phyloP scores from a whole-genome alignment of 106 monocot genomes.

The Alisma plantagoaquatica region DNA sequence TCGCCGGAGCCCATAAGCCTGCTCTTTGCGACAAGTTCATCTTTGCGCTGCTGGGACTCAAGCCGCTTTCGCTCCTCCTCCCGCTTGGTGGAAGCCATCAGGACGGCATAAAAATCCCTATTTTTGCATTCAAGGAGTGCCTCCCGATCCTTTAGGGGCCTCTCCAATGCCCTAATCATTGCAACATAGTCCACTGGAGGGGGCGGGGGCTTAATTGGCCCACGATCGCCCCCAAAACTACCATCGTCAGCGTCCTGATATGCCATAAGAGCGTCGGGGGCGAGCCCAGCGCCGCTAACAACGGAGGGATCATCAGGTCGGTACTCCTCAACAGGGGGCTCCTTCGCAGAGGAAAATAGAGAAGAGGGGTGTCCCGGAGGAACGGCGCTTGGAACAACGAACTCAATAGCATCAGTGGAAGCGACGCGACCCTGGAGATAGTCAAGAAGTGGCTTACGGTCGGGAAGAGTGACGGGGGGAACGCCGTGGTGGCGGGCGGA shows the following conservation, averaged over 20 bases:
- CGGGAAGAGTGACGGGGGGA: slow-evolving; percentile 82
- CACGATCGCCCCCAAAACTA: no score
- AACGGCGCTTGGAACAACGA: slow-evolving; percentile 1
- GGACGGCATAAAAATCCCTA: slow-evolving; percentile 64
- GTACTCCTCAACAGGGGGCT: slow-evolving; percentile 32
- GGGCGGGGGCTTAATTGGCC: no score
- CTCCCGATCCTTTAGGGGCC: slow-evolving; percentile 87
- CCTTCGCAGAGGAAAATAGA: not conserved
- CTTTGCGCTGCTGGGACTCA: slow-evolving; percentile 78
- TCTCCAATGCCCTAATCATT: slow-evolving; percentile 56
- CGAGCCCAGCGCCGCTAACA: not conserved
- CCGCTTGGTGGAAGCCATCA: slow-evolving; percentile 38
- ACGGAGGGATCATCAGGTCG: slow-evolving; percentile 13
- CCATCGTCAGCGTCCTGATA: no score
- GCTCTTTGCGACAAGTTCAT: slow-evolving; percentile 63
- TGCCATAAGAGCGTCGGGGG: no score
- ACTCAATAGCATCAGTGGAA: slow-evolving; percentile 31
- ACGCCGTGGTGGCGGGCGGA: slow-evolving; percentile 54
- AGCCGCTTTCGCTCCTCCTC: slow-evolving; percentile 70
- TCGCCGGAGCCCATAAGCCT: slow-evolving; percentile 44
- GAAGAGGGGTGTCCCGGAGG: slow-evolving; percentile 9
- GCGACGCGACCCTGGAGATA: slow-evolving; percentile 61
- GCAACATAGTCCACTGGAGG: slow-evolving; percentile 26
- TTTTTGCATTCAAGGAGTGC: slow-evolving; percentile 60
- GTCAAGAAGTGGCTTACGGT: slow-evolving; percentile 86